Evolutionary conservation across 1,139 yeast genomes (phyloP), one percentile per base, ranked within the genome.

Genomic region (Arxiozyma heterogenica): DNA sequence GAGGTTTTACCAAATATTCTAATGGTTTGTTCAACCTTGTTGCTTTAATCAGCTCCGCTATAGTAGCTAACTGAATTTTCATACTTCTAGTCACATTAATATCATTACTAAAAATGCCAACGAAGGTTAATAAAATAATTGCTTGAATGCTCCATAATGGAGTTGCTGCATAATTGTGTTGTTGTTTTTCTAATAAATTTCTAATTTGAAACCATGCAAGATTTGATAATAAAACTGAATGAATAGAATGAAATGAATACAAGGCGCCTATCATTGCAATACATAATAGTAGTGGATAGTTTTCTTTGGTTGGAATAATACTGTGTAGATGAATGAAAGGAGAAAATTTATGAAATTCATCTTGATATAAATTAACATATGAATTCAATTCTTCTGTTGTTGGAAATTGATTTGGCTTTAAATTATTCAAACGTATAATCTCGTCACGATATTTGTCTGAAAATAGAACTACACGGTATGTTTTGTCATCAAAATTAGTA

Each of bases 121-220:
- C 82, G 63, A 88, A 84, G 50, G 89, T 86, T 58, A 89, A 86
- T 54, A 91, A 74, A 6, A 88, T 83, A 67, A 88, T 78, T 52
- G 94, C 82, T 68, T 91, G 98, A 52, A 89, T 86, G n/a, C 90
- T 79, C 89, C 93, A 86, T 51, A 89, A 69, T 2, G 96, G 96
- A 1, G 89, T 87, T 50, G 79, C 78, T 59, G 81, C 80, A 63
- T 80, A 79, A 57, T 77, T 78, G 56, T 74, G 75, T 54, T 78
- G 73, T 53, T 80, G 77, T 51, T 77, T 76, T 64, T 87, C 95
- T 71, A 89, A 78, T 62, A 81, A 84, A 58, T 81, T 81, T 64
- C 87, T 94, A 57, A 88, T 84, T 61, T 87, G 84, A 60, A 80
- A 83, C 65, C 93, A 80, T 12, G 95, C 82, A 53, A 89, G 78